These are phyloP conservation scores for Fusarium nisikadoi DNA, from an alignment of 2,329 filamentous ascomycete species.

Conservation along the genomic window DNA sequence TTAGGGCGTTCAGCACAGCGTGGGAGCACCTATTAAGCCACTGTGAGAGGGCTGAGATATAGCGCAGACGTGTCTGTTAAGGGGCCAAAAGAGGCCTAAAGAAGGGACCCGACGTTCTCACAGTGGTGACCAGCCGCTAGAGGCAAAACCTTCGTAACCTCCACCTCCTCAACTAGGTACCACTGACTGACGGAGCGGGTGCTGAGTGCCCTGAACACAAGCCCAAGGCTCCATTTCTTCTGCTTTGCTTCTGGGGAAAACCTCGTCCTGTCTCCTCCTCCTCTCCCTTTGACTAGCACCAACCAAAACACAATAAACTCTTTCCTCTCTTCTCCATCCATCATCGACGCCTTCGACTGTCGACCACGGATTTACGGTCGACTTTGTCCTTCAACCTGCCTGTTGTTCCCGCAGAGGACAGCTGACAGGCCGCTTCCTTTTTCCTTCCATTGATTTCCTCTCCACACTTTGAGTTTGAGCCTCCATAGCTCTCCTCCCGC, in stretches of 20 bases:
- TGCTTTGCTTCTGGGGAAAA: slow-evolving; percentile 52
- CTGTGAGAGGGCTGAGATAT: slow-evolving; percentile 38
- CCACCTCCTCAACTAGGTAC: slow-evolving; percentile 38
- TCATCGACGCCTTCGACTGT: slow-evolving; percentile 46
- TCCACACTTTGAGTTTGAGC: slow-evolving; percentile 47
- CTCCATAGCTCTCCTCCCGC: slow-evolving; percentile 43
- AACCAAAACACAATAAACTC: slow-evolving; percentile 29
- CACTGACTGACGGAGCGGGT: slow-evolving; percentile 6
- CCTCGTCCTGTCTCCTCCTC: slow-evolving; percentile 49
- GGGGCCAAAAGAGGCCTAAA: slow-evolving; percentile 17
- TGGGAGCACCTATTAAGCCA: slow-evolving; percentile 21
- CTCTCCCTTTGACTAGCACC: slow-evolving; percentile 47
- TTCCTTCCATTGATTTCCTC: slow-evolving; percentile 40
- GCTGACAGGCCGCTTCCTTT: slow-evolving; percentile 49
- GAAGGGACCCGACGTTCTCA: slow-evolving; percentile 10
- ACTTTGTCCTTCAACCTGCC: slow-evolving; percentile 47
- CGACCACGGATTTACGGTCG: slow-evolving; percentile 46
- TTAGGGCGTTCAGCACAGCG: not conserved
- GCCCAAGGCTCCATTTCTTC: slow-evolving; percentile 45
- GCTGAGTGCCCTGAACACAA: slow-evolving; percentile 30
- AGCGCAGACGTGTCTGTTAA: slow-evolving; percentile 29
- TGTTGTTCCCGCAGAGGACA: slow-evolving; percentile 53
- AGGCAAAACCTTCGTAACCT: slow-evolving; percentile 54
- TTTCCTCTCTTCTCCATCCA: slow-evolving; percentile 36
- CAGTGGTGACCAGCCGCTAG: slow-evolving; percentile 44